Evolutionary conservation across 345 rosid species (phyloP).

Genomic region (Acer campestre): DNA sequence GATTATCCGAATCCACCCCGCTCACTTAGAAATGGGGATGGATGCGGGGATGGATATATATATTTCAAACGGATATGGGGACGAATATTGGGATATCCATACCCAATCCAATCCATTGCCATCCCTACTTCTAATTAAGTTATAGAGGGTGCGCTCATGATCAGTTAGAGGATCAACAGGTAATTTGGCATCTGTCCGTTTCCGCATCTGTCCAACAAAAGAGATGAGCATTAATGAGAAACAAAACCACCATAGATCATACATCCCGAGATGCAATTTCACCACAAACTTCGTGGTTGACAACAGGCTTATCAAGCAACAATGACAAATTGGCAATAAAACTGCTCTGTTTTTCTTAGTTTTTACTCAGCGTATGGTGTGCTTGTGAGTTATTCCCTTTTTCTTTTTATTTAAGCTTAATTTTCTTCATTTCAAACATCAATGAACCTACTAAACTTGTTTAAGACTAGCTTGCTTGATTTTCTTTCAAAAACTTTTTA

Average conservation of each 20-base stretch:
- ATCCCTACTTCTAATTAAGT: no score
- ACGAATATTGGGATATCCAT: no score
- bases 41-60: no score
- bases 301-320: not conserved
- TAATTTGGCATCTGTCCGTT: constrained; percentile 44
- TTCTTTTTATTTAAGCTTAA: not conserved
- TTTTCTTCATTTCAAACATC: not conserved
- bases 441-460: not conserved
- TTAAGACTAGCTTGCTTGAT: no score
- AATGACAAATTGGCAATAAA: not conserved
- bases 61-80: no score
- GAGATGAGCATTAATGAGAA: not conserved
- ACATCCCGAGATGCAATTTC: not conserved
- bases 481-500: no score
- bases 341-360: not conserved
- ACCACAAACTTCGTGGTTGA: not conserved
- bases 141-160: constrained; percentile 49
- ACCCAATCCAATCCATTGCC: no score
- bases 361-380: not conserved
- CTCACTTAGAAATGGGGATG: no score
- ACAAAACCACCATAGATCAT: not conserved
- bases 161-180: constrained; percentile 39
- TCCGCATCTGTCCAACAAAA: constrained; percentile 40
- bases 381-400: not conserved
- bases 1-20: no score